Percentiles rank a stretch among this genome's conserved stretches.
Evolutionary conservation across 1,284 basidiomycete genomes (phyloP).

Genomic region (Mycena sp.): DNA sequence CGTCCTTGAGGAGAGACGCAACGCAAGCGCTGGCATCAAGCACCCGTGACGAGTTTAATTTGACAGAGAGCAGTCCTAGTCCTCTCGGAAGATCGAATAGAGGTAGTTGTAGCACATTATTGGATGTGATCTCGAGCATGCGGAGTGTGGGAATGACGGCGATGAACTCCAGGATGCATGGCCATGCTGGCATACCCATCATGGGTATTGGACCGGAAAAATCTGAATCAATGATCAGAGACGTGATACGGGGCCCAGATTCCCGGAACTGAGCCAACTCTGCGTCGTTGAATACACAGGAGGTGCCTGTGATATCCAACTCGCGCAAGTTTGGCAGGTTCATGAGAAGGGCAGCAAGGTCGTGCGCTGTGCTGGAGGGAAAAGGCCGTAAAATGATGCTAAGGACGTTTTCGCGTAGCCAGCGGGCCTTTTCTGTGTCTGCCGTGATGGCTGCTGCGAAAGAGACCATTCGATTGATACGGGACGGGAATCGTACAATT

Average conservation of each 20-base stretch:
- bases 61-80: background rate
- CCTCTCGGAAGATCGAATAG: background rate
- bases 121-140: slow-evolving; percentile 1
- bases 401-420: background rate
- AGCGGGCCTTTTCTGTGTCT: background rate
- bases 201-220: background rate
- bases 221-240: background rate
- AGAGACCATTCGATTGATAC: background rate
- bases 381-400: background rate
- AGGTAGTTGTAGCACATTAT: background rate
- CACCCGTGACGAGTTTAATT: background rate
- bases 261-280: background rate
- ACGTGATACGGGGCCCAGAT: background rate
- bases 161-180: background rate
- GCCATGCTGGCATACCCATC: background rate
- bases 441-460: background rate
- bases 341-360: background rate
- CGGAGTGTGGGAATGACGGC: background rate
- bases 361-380: background rate
- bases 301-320: background rate
- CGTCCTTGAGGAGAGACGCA: background rate
- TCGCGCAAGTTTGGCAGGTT: slow-evolving; percentile 2
- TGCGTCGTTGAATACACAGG: background rate
- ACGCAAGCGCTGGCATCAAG: background rate
- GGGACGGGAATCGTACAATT: background rate